Base-by-base conservation (phyloP, 106 monocot genomes). In the Allium cepa region DNA sequence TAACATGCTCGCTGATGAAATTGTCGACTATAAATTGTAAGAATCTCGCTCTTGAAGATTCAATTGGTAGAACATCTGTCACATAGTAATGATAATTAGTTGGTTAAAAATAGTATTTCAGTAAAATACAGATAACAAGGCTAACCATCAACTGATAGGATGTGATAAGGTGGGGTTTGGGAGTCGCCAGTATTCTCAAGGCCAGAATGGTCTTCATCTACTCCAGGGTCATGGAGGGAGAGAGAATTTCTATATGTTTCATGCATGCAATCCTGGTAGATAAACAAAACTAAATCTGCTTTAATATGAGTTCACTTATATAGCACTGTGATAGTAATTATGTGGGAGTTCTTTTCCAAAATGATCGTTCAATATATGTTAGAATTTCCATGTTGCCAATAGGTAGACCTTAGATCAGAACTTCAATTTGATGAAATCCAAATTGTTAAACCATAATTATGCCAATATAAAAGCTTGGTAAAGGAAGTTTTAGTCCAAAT, bases 21-120 rank as follows among this genome's bases (percentile, higher is more conserved):
- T 88, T 75, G 45, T 96, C 88, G 9, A 96, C 80, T 59, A 96
- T 53, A 48, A 96, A 61, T 62, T 92, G 81, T 76, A 92, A 76
- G 77, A 96, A 96, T 36, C 86, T 88, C 7, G 82, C 85, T 76
- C 92, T 74, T 56, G 85, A 85, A 72, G 62, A 81, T 73, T 96
- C 96, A 62, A 96, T 92, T 36, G 91, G 96, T 45, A 71, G 62
- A 67, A 96, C 71, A 88, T 96, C 96, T 96, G 83, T n/a, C 18
- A 15, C 56, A 75, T 36, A 60, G 52, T 8, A 51, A 48, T 10
- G 26, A 67, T 67, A 73, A 45, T 17, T 36, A 36, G 36, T 5
- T 36, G 36, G 5, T 36, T 36, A 36, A 1, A 36, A 36, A 36
- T 36, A 36, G 36, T 36, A 36, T 5, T 36, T 36, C 36, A 36